phyloP scores from a whole-genome alignment of 345 rosid species.

The Corchorus capsularis region DNA sequence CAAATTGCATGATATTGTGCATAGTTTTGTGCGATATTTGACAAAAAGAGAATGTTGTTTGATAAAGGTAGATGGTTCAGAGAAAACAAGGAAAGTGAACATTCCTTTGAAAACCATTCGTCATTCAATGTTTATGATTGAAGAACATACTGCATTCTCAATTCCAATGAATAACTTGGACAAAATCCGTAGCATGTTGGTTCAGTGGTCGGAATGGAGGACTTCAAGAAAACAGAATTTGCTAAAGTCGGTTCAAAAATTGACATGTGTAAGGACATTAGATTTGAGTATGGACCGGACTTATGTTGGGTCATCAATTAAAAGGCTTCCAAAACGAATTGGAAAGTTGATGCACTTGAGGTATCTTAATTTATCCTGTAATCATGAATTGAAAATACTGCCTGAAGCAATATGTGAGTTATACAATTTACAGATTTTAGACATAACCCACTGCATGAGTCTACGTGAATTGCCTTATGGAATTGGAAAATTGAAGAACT shows the following conservation, averaged over 20 bases:
- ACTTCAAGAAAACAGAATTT: too few relatives aligned
- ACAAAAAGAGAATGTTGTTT: slow-evolving; percentile 8
- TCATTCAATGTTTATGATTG: neutral
- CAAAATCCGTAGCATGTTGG: too few relatives aligned
- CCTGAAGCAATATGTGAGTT: neutral
- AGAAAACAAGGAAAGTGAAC: neutral
- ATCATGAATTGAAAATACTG: too few relatives aligned
- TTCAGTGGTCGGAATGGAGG: too few relatives aligned
- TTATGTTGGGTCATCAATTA: too few relatives aligned
- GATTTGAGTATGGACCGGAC: neutral
- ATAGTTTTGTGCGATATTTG: slow-evolving; percentile 23
- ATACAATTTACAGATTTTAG: neutral
- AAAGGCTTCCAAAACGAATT: slow-evolving; percentile 9
- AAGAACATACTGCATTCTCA: neutral
- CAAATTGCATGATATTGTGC: slow-evolving; percentile 32
- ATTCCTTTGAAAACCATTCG: too few relatives aligned
- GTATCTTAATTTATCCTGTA: slow-evolving; percentile 16
- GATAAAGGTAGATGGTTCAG: neutral
- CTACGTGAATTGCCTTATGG: neutral
- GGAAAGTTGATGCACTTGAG: slow-evolving; percentile 23
- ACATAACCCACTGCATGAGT: neutral
- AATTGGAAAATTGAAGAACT: neutral
- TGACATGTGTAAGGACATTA: too few relatives aligned
- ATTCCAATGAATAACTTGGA: too few relatives aligned
- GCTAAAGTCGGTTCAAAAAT: too few relatives aligned